Conservation (phyloP, 2,329 filamentous ascomycete species). For the Diaporthe vaccinii region DNA sequence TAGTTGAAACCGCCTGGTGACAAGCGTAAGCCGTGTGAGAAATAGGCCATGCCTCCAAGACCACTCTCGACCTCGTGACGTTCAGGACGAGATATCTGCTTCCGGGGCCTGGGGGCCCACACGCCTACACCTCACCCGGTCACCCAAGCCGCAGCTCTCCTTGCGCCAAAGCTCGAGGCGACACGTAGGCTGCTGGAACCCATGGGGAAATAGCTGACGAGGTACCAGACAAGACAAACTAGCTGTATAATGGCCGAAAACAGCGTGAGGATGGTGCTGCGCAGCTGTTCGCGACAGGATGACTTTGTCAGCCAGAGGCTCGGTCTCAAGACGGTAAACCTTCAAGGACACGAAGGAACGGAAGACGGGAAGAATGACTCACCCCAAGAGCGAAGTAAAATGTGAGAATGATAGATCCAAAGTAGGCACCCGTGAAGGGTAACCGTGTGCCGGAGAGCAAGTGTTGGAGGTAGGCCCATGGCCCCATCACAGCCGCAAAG, state of each 20-base stretch:
- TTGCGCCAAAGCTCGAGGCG: constrained; percentile 87
- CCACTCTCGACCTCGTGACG: constrained; percentile 5
- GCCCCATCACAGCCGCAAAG: constrained; percentile 96
- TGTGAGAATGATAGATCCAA: constrained; percentile 90
- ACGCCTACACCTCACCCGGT: constrained; percentile 66
- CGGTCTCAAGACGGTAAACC: neutral
- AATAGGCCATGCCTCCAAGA: neutral
- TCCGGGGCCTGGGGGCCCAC: neutral
- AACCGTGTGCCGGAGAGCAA: constrained; percentile 86
- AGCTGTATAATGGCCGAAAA: constrained; percentile 88
- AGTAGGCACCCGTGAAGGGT: constrained; percentile 95
- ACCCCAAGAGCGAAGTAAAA: constrained; percentile 94
- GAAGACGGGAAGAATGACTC: constrained; percentile 59
- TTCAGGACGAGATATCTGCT: neutral
- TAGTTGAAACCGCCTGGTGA: constrained; percentile 3
- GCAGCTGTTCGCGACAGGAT: constrained; percentile 70
- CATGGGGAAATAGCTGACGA: constrained; percentile 98
- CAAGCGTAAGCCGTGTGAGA: neutral
- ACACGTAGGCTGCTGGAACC: constrained; percentile 89
- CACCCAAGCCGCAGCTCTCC: constrained; percentile 90
- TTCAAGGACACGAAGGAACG: constrained; percentile 16
- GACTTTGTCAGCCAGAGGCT: constrained; percentile 39
- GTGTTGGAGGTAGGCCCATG: constrained; percentile 84
- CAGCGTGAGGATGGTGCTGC: constrained; percentile 86
- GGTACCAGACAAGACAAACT: constrained; percentile 88